Conservation (phyloP, 306 rosid species). For the Acacia acuminata region DNA sequence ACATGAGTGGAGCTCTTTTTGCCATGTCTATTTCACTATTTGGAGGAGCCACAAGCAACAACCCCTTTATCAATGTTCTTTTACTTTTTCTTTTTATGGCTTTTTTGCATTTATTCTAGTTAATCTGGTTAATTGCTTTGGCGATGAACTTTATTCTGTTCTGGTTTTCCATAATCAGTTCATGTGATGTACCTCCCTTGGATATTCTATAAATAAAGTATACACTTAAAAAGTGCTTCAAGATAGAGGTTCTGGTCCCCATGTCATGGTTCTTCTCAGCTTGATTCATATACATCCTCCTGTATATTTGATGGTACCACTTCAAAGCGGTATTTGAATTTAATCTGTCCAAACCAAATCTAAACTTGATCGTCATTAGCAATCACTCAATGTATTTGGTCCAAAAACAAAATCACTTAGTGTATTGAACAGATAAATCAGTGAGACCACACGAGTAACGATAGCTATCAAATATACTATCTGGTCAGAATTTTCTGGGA, state of each 20-base stretch:
- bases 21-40: neutral
- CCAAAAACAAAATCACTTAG: no score
- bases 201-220: neutral
- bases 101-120: neutral
- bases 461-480: neutral
- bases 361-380: neutral
- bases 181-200: neutral
- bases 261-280: neutral
- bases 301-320: neutral
- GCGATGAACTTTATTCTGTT: neutral
- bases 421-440: neutral
- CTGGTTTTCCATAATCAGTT: neutral
- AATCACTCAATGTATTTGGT: neutral
- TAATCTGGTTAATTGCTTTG: neutral
- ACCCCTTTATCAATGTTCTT: neutral
- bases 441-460: neutral
- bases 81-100: neutral
- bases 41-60: neutral
- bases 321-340: neutral
- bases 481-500: neutral
- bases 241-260: neutral
- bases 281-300: neutral
- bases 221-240: neutral
- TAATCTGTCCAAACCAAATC: constrained; percentile 3
- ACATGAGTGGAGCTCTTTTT: constrained; percentile 52